Percentiles rank a stretch among this genome's conserved stretches.
Conservation (phyloP, 148 eudicot species). For the Talinum fruticosum region DNA sequence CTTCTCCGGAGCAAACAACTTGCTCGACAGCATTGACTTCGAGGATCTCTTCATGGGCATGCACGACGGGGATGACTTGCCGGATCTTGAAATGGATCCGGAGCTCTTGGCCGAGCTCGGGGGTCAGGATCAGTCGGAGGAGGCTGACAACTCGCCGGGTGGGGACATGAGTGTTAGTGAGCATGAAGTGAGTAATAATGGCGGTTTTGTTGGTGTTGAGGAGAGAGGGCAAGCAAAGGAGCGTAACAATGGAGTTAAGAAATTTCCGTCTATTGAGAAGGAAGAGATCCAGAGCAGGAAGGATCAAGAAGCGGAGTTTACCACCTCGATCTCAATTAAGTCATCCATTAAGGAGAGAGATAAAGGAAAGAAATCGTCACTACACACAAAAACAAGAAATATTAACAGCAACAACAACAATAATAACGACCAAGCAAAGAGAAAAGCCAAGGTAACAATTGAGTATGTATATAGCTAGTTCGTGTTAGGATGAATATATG, state of each 20-base stretch:
- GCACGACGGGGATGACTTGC: slow-evolving; percentile 1
- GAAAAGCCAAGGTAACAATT: slow-evolving; percentile 37
- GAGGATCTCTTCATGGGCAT: slow-evolving; percentile 16
- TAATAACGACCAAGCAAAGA: slow-evolving; percentile 27
- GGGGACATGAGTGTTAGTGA: slow-evolving; percentile 27
- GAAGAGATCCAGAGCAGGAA: slow-evolving; percentile 25
- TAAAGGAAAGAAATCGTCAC: slow-evolving; percentile 24
- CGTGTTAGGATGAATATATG: too few species aligned
- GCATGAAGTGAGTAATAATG: background rate
- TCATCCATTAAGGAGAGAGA: slow-evolving; percentile 15
- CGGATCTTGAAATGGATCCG: slow-evolving; percentile 42
- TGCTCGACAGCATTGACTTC: slow-evolving; percentile 49
- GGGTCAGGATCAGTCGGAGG: slow-evolving; percentile 17
- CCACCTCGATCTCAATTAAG: background rate
- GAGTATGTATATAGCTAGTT: background rate
- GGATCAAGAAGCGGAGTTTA: background rate
- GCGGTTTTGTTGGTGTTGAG: too few species aligned
- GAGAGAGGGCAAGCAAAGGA: too few species aligned
- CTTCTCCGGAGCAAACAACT: slow-evolving; percentile 25
- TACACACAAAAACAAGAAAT: slow-evolving; percentile 8
- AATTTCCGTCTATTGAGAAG: background rate
- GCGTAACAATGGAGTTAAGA: background rate
- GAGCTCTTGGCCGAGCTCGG: slow-evolving; percentile 35
- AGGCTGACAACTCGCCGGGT: background rate
- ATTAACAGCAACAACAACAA: too few species aligned